Base-by-base conservation (phyloP, 306 rosid genomes). In the Cucurbita moschata region DNA sequence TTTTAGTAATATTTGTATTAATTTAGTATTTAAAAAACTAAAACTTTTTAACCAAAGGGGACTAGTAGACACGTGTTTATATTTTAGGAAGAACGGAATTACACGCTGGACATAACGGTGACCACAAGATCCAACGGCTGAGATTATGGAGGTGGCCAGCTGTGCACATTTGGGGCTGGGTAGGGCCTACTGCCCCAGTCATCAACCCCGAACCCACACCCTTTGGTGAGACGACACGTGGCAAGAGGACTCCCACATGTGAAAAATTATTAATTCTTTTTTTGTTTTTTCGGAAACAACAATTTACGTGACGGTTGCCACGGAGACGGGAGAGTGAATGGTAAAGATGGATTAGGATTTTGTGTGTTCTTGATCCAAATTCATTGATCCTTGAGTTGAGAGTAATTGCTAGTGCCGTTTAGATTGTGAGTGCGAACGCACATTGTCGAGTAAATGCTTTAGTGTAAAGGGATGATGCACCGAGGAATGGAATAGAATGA, bases 91-190 rank as follows among this genome's bases (percentile, higher is more conserved):
- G 26, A 26, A 26, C 26, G 26, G 26, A 26, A 26, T 26, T 71
- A 16, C 75, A 71, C 75, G 61, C 49, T 71, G 62, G 68, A 65
- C 23, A 12, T 1, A 30, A 56, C 10, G 7, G 59, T 40, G 63
- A 13, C 72, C 63, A 72, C 77, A 21, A 16, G 77, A 78, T 78
- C 77, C 2, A 39, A 72, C 77, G 81, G 77, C 54, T 2, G 47
- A 62, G 51, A 68, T 8, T 6, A 7, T 4, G 10, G 14, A 3
- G 13, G 23, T 18, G 3, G 15, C 14, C 37, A n/a, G 67, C 7
- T 44, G 74, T 58, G 58, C 60, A 71, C 6, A 71, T 71, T 39
- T n/a, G 55, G 40, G 72, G 19, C 44, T 56, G 4, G 13, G 1
- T 30, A 37, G 69, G 49, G 19, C 69, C 75, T 7, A 30, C 53